Base-by-base conservation (phyloP, 164 flowering plant species). In the Hamamelis virginiana region DNA sequence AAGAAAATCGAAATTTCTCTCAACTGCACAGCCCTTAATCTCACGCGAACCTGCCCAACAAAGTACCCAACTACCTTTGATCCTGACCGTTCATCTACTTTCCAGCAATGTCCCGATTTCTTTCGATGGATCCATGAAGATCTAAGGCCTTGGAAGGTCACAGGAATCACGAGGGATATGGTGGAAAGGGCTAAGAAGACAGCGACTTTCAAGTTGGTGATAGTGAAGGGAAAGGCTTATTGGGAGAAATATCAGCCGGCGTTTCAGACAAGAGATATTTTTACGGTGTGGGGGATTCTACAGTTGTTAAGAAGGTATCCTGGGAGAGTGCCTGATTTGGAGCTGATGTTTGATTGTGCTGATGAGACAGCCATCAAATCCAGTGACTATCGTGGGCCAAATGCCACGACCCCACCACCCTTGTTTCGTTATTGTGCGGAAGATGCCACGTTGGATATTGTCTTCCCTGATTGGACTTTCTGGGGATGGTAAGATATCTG, bases 51-150 rank as follows among this genome's bases (percentile, higher is more conserved):
- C 13, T 92, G 97, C 75, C 90, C 90, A 8, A 38, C 67, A 13
- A 73, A 75, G 65, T 82, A 87, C 73, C 85, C 87, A 3, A 73
- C 81, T 0, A 52, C 64, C 1, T 45, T 25, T 23, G 74, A 73
- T 62, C 63, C 48, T 8, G 71, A 69, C 74, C 63, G 53, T 66
- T 21, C 76, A 38, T 28, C 71, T 11, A 19, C 79, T 33, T 6
- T 6, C 41, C 41, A n/a, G n/a, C n/a, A 33, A 21, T 90, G 96
- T 67, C 96, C 96, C 0, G 89, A 86, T 0, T 85, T 84, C 78
- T 90, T 89, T 80, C 88, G 90, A 2, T 89, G 91, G 92, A 89
- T 91, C 69, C 71, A 91, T 74, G 91, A 89, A 33, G 97, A 89
- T 68, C 78, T 91, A 4, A 67, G 80, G 73, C 92, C 91, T 1